Conservation (phyloP, 192 early-diverging fungal genomes). For the Oehlia diaphana region DNA sequence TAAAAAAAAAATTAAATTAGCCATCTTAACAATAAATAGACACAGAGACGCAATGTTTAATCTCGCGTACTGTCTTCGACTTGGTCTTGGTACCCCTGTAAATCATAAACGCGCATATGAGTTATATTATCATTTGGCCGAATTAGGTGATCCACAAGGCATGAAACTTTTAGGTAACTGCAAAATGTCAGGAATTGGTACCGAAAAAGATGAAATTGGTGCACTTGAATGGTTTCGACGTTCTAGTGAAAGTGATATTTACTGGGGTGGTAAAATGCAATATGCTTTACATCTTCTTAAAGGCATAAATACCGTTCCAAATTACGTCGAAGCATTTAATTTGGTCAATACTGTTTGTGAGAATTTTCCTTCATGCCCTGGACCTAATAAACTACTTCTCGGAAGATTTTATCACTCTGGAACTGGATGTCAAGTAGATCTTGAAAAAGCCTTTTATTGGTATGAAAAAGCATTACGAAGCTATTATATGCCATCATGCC, state of each 20-base stretch:
- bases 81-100: not conserved
- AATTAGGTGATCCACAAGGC: conserved; percentile 25
- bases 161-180: conserved; percentile 26
- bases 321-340: not conserved
- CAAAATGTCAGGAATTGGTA: conserved; percentile 1
- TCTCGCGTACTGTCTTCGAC: conserved; percentile 20
- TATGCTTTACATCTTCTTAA: conserved; percentile 13
- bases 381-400: conserved; percentile 1
- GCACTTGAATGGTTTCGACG: conserved; percentile 4
- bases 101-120: conserved; percentile 3
- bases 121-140: conserved; percentile 6
- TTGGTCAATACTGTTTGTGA: not conserved
- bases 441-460: conserved; percentile 14
- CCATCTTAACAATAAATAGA: not conserved
- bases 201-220: not conserved
- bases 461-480: conserved; percentile 11
- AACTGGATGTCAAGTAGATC: conserved; percentile 1
- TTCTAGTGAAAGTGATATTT: conserved; percentile 14
- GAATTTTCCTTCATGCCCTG: not conserved
- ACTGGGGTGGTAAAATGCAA: conserved; percentile 18
- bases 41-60: conserved; percentile 16
- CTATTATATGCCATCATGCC: not conserved
- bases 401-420: conserved; percentile 16
- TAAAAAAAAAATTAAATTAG: too few species aligned
- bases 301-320: not conserved